phyloP scores from a whole-genome alignment of 116 monocot genomes.

The Papilionanthe hybrid region DNA sequence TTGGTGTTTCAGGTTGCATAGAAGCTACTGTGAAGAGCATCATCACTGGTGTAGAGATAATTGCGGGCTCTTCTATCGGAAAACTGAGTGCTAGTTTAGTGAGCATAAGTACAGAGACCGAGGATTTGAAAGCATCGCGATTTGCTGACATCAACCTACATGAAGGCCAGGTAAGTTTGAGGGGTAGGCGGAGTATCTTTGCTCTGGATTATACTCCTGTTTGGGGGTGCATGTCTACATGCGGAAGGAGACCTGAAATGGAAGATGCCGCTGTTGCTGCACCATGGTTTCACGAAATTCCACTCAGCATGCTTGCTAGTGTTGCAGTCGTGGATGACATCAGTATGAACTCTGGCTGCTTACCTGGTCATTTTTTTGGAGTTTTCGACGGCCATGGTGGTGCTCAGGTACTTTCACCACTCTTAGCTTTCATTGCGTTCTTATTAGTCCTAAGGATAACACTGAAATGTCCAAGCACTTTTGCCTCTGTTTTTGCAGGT shows the following conservation, averaged over 20 bases:
- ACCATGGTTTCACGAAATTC: slow-evolving; percentile 38
- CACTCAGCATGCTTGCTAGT: slow-evolving; percentile 31
- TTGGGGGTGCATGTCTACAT: slow-evolving; percentile 38
- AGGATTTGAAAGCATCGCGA: slow-evolving; percentile 2
- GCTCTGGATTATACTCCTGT: slow-evolving; percentile 25
- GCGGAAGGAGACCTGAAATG: slow-evolving; percentile 41
- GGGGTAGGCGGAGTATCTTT: slow-evolving; percentile 14
- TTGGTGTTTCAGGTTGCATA: not conserved
- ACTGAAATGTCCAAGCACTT: not conserved
- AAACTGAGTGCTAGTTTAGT: not conserved
- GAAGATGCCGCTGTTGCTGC: slow-evolving; percentile 30
- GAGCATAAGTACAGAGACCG: not conserved
- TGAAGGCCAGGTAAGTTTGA: not conserved
- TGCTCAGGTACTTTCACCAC: slow-evolving; percentile 15
- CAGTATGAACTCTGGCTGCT: not conserved
- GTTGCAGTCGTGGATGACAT: slow-evolving; percentile 11
- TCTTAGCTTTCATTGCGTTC: not conserved
- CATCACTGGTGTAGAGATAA: slow-evolving; percentile 1
- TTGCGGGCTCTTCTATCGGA: slow-evolving; percentile 6
- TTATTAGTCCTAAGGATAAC: not conserved
- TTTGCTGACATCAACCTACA: not conserved
- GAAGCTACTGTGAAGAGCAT: slow-evolving; percentile 8
- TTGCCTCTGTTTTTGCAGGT: slow-evolving; percentile 16
- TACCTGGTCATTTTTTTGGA: slow-evolving; percentile 31
- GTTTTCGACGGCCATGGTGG: slow-evolving; percentile 45